These are phyloP conservation scores for Mortierella sp. DNA, from an alignment of 371 early-diverging fungal genomes.

Conservation along the genomic window DNA sequence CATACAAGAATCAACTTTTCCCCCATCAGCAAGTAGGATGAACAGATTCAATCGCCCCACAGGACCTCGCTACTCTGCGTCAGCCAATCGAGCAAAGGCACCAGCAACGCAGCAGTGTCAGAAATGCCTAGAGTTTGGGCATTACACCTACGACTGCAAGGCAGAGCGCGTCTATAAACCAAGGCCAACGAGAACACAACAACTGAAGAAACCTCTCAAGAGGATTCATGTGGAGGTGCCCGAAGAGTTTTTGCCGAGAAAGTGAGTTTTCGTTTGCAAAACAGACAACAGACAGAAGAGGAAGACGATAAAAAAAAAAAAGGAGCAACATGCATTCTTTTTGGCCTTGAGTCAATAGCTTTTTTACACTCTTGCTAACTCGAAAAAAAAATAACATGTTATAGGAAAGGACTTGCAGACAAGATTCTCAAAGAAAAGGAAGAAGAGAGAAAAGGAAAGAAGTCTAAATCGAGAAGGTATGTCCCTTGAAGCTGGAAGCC, in stretches of 20 bases:
- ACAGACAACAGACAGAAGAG: no score
- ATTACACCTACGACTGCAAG: constrained; percentile 71
- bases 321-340: no score
- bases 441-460: constrained; percentile 42
- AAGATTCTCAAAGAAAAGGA: constrained; percentile 63
- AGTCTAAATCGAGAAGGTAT: constrained; percentile 20
- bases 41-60: constrained; percentile 15
- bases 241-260: constrained; percentile 61
- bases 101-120: constrained; percentile 69
- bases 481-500: constrained; percentile 6
- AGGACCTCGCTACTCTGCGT: constrained; percentile 34
- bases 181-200: constrained; percentile 73
- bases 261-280: constrained; percentile 15
- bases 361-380: neutral
- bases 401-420: constrained; percentile 64
- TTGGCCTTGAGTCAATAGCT: no score
- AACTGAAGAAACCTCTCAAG: constrained; percentile 67
- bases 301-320: no score
- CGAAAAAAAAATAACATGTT: no score
- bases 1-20: no score
- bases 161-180: constrained; percentile 61
- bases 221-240: constrained; percentile 62
- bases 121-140: constrained; percentile 69
- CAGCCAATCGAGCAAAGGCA: constrained; percentile 52
- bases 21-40: constrained; percentile 19